Conservation (phyloP, 2,329 filamentous ascomycete genomes). For the Talaromyces funiculosus region DNA sequence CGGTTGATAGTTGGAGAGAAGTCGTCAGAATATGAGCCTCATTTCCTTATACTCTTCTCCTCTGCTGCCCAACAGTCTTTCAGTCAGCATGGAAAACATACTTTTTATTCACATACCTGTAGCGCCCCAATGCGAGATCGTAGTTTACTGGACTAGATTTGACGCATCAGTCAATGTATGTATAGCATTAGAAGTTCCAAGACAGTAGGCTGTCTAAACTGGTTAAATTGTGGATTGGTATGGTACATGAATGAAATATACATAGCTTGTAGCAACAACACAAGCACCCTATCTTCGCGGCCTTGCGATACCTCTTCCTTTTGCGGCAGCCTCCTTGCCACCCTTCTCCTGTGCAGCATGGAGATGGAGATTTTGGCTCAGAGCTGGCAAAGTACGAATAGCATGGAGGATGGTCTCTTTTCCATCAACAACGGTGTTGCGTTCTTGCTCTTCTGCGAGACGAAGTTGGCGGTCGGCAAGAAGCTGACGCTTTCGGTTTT, state of each 20-base stretch:
- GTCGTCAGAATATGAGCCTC: not conserved
- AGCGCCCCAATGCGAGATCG: not conserved
- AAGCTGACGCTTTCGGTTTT: constrained; percentile 61
- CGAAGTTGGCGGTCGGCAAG: constrained; percentile 53
- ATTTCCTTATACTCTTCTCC: not conserved
- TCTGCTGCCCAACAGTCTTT: not conserved
- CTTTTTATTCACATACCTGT: not conserved
- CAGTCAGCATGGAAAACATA: not conserved
- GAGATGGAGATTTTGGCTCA: constrained; percentile 27
- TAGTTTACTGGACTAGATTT: not conserved
- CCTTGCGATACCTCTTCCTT: not conserved
- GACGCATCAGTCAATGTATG: not conserved
- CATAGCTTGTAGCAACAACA: not conserved
- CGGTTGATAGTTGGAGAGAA: not conserved
- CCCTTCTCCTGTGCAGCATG: constrained; percentile 23
- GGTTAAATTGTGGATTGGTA: constrained; percentile 5
- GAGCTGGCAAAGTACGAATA: constrained; percentile 25
- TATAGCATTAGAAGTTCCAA: not conserved
- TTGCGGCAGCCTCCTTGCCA: constrained; percentile 19
- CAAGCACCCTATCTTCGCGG: constrained; percentile 3
- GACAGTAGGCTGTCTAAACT: not conserved
- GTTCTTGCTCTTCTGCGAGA: constrained; percentile 53
- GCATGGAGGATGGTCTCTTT: constrained; percentile 36
- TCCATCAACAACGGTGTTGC: constrained; percentile 52
- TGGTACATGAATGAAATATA: constrained; percentile 9